Evolutionary conservation across 2,329 filamentous ascomycete species (phyloP).

Genomic region (Colletotrichum sp.): DNA sequence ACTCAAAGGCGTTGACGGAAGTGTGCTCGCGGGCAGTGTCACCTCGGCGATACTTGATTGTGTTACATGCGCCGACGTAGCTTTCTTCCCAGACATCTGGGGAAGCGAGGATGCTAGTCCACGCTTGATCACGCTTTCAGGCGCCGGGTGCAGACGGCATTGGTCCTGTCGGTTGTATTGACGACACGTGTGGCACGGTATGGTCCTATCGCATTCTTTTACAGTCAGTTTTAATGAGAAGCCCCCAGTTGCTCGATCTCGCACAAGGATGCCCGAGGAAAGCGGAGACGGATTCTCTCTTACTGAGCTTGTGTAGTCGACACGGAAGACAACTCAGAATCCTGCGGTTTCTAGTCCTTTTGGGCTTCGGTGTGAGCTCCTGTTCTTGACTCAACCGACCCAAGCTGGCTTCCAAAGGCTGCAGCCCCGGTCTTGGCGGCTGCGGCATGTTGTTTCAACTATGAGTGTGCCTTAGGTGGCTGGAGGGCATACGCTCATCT

Average conservation of each 20-base stretch:
- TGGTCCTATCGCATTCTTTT: slow-evolving; percentile 28
- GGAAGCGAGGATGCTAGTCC: neutral
- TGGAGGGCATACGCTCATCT: neutral
- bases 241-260: neutral
- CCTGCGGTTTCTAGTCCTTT: neutral
- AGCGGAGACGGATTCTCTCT: neutral
- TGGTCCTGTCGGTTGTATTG: slow-evolving; percentile 32
- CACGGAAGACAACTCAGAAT: slow-evolving; percentile 33
- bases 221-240: neutral
- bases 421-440: neutral
- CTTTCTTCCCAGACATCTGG: neutral
- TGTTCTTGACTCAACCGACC: neutral
- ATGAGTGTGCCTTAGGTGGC: neutral
- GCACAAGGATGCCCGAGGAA: neutral
- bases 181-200: slow-evolving; percentile 32
- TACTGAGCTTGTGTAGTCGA: slow-evolving; percentile 32
- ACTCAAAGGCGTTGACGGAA: neutral
- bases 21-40: neutral
- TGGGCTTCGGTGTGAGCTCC: neutral
- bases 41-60: neutral
- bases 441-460: neutral
- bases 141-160: slow-evolving; percentile 30
- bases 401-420: neutral
- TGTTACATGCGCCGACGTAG: neutral
- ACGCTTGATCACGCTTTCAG: neutral